These are phyloP conservation scores for Erythrophleum fordii DNA, from an alignment of 306 rosid species.

Conservation along the genomic window DNA sequence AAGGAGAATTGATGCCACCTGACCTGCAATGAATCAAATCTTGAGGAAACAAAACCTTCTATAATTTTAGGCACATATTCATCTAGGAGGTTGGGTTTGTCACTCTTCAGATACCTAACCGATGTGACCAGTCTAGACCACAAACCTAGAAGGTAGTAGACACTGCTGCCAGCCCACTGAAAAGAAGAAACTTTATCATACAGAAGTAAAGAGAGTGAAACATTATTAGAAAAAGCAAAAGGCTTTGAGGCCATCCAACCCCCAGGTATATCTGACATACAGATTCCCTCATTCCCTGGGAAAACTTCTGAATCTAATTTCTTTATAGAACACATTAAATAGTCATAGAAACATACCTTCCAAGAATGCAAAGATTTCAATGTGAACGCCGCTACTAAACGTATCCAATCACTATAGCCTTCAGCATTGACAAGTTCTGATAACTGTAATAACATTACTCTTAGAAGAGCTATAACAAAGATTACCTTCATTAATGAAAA, in stretches of 20 bases:
- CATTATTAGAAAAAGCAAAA: neutral
- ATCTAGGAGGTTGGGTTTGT: conserved; percentile 51
- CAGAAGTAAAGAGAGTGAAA: neutral
- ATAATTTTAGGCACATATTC: conserved; percentile 56
- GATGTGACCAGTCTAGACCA: conserved; percentile 53
- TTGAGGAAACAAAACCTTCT: conserved; percentile 54
- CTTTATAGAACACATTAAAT: conserved; percentile 13
- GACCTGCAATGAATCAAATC: conserved; percentile 57
- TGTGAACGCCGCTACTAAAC: conserved; percentile 87
- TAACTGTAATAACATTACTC: conserved; percentile 56
- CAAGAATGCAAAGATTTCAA: conserved; percentile 94
- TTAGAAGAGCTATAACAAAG: neutral
- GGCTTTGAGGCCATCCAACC: conserved; percentile 7
- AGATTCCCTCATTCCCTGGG: neutral
- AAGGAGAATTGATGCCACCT: conserved; percentile 22
- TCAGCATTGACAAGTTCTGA: conserved; percentile 90
- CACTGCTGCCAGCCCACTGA: conserved; percentile 63
- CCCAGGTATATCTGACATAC: conserved; percentile 1
- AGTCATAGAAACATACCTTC: conserved; percentile 64
- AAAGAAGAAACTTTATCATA: conserved; percentile 31
- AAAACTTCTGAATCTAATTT: conserved; percentile 21
- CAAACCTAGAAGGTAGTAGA: conserved; percentile 54
- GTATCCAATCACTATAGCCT: conserved; percentile 96
- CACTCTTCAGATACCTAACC: conserved; percentile 49
- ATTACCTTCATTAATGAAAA: conserved; percentile 21